Evolutionary conservation across 352 stramenopile species (phyloP).

Genomic region (Blastocystis sp.): DNA sequence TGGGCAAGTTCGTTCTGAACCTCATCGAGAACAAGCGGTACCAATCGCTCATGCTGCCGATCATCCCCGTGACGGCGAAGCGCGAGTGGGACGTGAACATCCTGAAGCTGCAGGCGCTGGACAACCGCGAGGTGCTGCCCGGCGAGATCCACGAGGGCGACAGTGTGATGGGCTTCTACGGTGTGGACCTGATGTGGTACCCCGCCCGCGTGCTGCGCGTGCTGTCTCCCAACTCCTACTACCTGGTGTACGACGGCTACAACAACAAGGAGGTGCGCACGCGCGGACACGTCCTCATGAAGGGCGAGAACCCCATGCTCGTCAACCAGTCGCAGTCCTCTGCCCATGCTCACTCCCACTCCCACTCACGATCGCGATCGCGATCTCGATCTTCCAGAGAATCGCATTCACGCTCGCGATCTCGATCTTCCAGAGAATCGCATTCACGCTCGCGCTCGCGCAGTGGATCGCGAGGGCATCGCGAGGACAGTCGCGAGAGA

Average conservation of each 20-base stretch:
- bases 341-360: not conserved
- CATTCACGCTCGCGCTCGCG: not conserved
- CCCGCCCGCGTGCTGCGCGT: conserved; percentile 33
- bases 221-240: not conserved
- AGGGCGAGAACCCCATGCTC: conserved; percentile 33
- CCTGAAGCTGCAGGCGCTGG: conserved; percentile 33
- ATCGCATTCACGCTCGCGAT: no score
- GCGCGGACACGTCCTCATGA: conserved; percentile 18
- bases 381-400: no score
- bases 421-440: no score
- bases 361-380: not conserved
- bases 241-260: conserved; percentile 44
- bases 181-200: conserved; percentile 59
- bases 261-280: conserved; percentile 50
- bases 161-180: conserved; percentile 64
- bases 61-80: conserved; percentile 38
- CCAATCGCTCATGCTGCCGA: conserved; percentile 53
- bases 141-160: conserved; percentile 46
- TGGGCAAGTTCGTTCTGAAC: conserved; percentile 13
- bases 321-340: not conserved
- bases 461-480: not conserved
- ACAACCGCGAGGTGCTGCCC: conserved; percentile 12
- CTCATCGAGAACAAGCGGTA: conserved; percentile 64
- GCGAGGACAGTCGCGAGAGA: not conserved
- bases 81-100: conserved; percentile 64